A percentile compares a stretch with the other conserved stretches of the same genome.
Conservation (phyloP, 2,329 filamentous ascomycete species). For the Pseudogymnoascus sp. region DNA sequence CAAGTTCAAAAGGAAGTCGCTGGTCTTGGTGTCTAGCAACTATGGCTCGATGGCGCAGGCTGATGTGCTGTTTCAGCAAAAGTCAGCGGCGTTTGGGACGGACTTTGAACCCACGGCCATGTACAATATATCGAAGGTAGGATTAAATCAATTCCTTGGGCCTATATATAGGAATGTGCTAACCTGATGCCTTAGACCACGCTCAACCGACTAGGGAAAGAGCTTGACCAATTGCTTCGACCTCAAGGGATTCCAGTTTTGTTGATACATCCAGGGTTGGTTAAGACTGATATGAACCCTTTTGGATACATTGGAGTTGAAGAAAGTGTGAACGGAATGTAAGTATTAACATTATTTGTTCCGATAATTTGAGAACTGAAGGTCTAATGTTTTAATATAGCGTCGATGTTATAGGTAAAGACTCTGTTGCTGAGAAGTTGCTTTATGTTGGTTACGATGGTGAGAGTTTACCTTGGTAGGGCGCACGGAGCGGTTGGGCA, state of each 20-base stretch:
- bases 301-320: not conserved
- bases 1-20: slow-evolving; percentile 8
- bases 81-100: not conserved
- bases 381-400: not conserved
- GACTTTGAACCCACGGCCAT: slow-evolving; percentile 7
- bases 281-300: slow-evolving; percentile 13
- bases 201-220: slow-evolving; percentile 12
- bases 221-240: slow-evolving; percentile 12
- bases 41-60: slow-evolving; percentile 9
- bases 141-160: not conserved
- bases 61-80: not conserved
- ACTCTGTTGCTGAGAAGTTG: not conserved
- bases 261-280: slow-evolving; percentile 13
- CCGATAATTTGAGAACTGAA: not conserved
- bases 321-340: not conserved
- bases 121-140: slow-evolving; percentile 11
- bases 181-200: not conserved
- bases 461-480: not conserved
- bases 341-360: not conserved
- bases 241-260: slow-evolving; percentile 11
- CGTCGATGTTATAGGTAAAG: not conserved
- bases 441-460: not conserved
- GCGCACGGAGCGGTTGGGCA: not conserved
- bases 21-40: slow-evolving; percentile 2
- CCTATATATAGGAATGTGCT: not conserved